Evolutionary conservation across 1,139 yeast genomes (phyloP).

Genomic region (Zygosaccharomyces pseudobailii): DNA sequence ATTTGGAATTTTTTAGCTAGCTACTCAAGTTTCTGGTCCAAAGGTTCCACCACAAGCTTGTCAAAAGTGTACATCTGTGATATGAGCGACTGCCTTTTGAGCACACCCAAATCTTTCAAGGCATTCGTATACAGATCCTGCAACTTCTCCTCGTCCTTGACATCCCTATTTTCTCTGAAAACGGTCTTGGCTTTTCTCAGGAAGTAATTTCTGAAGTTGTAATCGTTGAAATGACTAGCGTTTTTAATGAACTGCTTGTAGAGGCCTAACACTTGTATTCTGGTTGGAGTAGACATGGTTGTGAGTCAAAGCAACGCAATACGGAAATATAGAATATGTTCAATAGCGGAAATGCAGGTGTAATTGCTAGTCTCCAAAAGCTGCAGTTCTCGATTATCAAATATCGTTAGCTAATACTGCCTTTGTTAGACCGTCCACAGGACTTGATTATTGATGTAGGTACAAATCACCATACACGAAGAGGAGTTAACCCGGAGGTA

Average conservation of each 20-base stretch:
- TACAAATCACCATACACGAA: background rate
- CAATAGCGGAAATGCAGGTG: background rate
- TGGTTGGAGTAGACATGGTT: slow-evolving; percentile 25
- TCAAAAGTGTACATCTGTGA: slow-evolving; percentile 88
- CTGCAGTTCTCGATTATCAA: background rate
- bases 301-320: too few species aligned
- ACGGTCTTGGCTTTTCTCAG: slow-evolving; percentile 65
- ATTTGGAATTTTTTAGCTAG: too few species aligned
- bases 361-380: background rate
- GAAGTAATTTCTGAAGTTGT: slow-evolving; percentile 85
- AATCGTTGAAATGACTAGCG: slow-evolving; percentile 69
- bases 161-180: slow-evolving; percentile 50
- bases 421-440: background rate
- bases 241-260: slow-evolving; percentile 68
- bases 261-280: slow-evolving; percentile 46
- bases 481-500: background rate
- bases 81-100: slow-evolving; percentile 77
- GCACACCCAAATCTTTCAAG: slow-evolving; percentile 53
- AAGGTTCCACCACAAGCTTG: slow-evolving; percentile 75
- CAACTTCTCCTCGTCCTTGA: slow-evolving; percentile 47
- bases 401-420: background rate
- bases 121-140: slow-evolving; percentile 51
- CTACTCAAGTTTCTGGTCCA: slow-evolving; percentile 3
- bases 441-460: background rate
- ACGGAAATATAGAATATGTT: background rate